These are phyloP conservation scores for Rachicladosporium sp. DNA, from an alignment of 2,329 filamentous ascomycete genomes.

Conservation along the genomic window DNA sequence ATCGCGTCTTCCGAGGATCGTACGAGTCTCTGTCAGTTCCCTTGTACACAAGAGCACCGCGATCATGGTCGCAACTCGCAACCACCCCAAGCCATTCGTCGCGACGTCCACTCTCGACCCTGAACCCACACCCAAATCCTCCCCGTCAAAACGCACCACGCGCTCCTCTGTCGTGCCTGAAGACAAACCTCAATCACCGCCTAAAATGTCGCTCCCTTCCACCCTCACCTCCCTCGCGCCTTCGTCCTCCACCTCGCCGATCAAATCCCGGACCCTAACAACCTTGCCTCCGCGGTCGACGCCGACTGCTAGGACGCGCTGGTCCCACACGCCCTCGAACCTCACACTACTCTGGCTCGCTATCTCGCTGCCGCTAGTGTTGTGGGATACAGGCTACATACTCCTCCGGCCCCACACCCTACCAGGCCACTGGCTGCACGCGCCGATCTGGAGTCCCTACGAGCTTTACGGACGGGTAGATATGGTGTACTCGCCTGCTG, in stretches of 20 bases:
- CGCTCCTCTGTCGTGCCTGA: conserved; percentile 8
- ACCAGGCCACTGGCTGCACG: conserved; percentile 61
- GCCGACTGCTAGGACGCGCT: conserved; percentile 15
- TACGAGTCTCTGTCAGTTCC: too few species aligned
- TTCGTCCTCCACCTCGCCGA: conserved; percentile 1
- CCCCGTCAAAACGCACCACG: conserved; percentile 15
- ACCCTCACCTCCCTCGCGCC: conserved; percentile 3
- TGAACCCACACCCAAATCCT: conserved; percentile 11
- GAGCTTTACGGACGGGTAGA: conserved; percentile 69
- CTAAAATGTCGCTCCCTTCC: neutral
- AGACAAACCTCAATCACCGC: conserved; percentile 3
- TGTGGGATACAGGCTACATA: conserved; percentile 73
- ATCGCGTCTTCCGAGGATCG: too few species aligned
- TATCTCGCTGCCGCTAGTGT: conserved; percentile 62
- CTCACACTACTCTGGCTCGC: conserved; percentile 57
- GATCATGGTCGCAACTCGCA: conserved; percentile 44
- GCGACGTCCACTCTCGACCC: neutral
- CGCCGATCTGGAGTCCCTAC: conserved; percentile 64
- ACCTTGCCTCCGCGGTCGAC: conserved; percentile 3
- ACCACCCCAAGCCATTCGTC: conserved; percentile 39
- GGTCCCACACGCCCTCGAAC: conserved; percentile 50
- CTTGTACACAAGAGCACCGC: too few species aligned
- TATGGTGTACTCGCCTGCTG: conserved; percentile 68
- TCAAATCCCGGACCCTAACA: neutral
- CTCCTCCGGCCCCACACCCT: conserved; percentile 70